Base-by-base conservation (phyloP, 1,284 basidiomycete genomes). In the Irpex sp. region DNA sequence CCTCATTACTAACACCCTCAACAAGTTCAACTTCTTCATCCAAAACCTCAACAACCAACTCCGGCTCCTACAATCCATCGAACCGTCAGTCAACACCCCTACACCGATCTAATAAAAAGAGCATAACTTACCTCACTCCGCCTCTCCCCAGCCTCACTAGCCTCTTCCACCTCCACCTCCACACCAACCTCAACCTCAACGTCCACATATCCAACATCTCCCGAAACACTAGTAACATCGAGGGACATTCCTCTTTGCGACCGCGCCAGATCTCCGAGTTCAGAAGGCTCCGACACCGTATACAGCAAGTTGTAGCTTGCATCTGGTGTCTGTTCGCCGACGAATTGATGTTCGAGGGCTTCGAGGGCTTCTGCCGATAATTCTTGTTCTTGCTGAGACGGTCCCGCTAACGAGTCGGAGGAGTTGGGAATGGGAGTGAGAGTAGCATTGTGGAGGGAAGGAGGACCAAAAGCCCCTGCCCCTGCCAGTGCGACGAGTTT, bases 111-210 rank as follows among this genome's bases (percentile, higher is more conserved):
- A n/a, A n/a, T n/a, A 15, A 15, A 8, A 19, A 15, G 5, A 5
- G 31, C 53, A 8, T 19, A 36, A n/a, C 72, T 50, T 62, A 75
- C 74, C 67, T 66, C 69, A 1, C 69, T 72, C 5, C 59, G 67
- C 21, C 67, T 62, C 3, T 66, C 73, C 31, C 73, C 72, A 0
- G 69, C 71, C 21, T 26, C 21, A 17, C 51, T 49, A 1, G 59
- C 66, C 49, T 75, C 74, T 46, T 75, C 74, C 4, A 76, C 71
- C 26, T 26, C 26, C 26, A 26, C 26, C 26, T 26, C 26, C 26
- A 26, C 26, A 6, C 66, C 50, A 58, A 71, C 72, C 7, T 70
- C 67, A 5, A 57, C 17, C 1, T 33, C 39, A 11, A 26, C 26
- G 3, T 26, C 60, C 3, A 46, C 21, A 51, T 56, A 60, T 3